Base-by-base conservation (phyloP, 1,139 yeast species). In the Lodderomyces oxycetoniae region DNA sequence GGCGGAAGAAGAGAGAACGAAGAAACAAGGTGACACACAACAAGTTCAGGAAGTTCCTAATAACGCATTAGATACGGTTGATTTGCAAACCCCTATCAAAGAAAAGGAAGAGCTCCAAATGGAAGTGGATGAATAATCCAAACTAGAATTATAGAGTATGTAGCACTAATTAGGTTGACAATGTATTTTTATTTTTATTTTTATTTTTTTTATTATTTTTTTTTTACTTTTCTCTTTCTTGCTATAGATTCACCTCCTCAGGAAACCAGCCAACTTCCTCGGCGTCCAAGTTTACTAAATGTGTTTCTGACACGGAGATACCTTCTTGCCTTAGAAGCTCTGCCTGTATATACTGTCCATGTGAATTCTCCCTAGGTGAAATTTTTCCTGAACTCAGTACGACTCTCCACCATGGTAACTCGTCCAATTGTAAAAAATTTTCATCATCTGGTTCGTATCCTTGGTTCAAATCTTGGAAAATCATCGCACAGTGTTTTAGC, bases 341-440 rank as follows among this genome's bases (percentile, higher is more conserved):
- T 3, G 70, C 67, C 48, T 83, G 93, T 12, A 49, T 47, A 19
- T 55, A 49, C 28, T 68, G 71, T n/a, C 74, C 69, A 17, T 52
- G 55, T 3, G 59, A 46, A 23, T 61, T 52, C 1, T 61, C 75
- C 19, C 87, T 57, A 1, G 72, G 70, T 2, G 88, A 73, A 2
- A 84, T 77, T 21, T 59, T 62, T 0, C 93, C 93, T 13, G 73
- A 59, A 12, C 83, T 63, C 31, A 72, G 71, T 13, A 84, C 59
- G 2, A 84, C 85, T 34, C 94, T 59, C 89, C 91, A 83, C 94
- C 94, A 84, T 1, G 94, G 93, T 7, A 82, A 71, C 7, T 59
- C 59, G 1, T 44, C 54, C 2, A 48, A 28, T 26, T 64, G 52
- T 19, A 58, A 45, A 34, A 31, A 46, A 17, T 48, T 52, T 15